Evolutionary conservation across 176 grass and related monocot species (phyloP), one percentile per base, ranked within the genome.

Genomic region (Raddia guianensis): DNA sequence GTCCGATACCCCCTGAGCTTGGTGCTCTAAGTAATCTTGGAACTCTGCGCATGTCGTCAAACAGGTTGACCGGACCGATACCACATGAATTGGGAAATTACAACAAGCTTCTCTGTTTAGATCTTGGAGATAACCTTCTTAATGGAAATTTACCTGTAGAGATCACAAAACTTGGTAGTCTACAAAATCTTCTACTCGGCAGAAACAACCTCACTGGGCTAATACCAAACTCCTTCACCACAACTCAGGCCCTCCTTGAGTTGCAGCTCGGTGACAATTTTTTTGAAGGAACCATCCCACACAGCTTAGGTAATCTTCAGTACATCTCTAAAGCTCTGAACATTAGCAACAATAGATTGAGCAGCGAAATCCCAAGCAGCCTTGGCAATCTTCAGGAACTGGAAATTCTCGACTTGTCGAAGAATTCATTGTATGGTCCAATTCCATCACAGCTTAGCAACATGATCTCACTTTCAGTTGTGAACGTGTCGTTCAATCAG

Each of bases 321-420:
- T 75, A 83, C 64, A 86, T 86, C 61, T 86, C 75, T 68, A 55
- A 86, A 55, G 43, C 68, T 14, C 84, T 90, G n/a, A 90, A 87
- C 70, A 35, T 90, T 6, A 83, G 83, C 68, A 79, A 61, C 16
- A 90, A 90, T 72, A 47, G 42, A 47, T 64, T 90, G 63, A 83
- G 73, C 18, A 53, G 84, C 27, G 63, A 85, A 74, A 90, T 90
- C 56, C 88, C 88, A 15, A 57, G 72, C 49, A 86, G 79, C 75
- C 78, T 90, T 1, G 66, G 84, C 49, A 86, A 90, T 45, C 84
- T 90, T 63, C 79, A 87, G 21, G 66, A 83, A 53, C 80, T 90
- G 12, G 73, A 83, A 83, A 66, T 75, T 8, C 74, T 90, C 13
- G 84, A 90, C 51, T 18, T 89, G 78, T 89, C 87, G 7, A 84